Conservation (phyloP, 2,329 filamentous ascomycete species). For the Pseudogymnoascus sp. region DNA sequence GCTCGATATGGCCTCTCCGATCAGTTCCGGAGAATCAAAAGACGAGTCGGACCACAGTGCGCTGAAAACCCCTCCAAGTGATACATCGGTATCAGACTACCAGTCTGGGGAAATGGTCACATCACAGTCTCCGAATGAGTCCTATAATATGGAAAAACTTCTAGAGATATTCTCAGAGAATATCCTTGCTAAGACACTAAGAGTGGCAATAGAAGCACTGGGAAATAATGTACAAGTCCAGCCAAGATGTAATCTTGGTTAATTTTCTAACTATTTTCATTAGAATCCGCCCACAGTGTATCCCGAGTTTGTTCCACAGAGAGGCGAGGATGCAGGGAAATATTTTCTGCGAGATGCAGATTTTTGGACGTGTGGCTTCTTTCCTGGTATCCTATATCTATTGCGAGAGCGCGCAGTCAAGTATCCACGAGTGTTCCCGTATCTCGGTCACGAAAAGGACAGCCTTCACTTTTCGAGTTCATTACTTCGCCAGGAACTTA, state of each 20-base stretch:
- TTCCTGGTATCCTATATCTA: slow-evolving; percentile 33
- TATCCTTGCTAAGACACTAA: slow-evolving; percentile 20
- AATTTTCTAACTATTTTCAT: neutral
- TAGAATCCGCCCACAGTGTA: slow-evolving; percentile 20
- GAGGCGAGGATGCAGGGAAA: slow-evolving; percentile 15
- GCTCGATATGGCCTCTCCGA: neutral
- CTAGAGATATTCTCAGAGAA: slow-evolving; percentile 21
- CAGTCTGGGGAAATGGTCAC: neutral
- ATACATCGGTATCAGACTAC: neutral
- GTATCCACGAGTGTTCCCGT: slow-evolving; percentile 25
- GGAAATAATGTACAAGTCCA: slow-evolving; percentile 2
- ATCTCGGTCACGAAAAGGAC: neutral
- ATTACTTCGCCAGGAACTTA: slow-evolving; percentile 19
- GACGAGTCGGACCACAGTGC: neutral
- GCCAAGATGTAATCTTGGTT: neutral
- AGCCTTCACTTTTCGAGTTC: neutral
- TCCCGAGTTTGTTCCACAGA: slow-evolving; percentile 23
- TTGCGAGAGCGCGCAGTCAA: slow-evolving; percentile 30
- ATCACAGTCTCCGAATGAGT: neutral
- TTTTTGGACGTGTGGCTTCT: slow-evolving; percentile 37
- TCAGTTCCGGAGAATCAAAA: neutral
- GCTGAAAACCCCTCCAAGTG: neutral
- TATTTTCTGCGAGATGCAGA: slow-evolving; percentile 20
- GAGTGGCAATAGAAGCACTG: slow-evolving; percentile 18
- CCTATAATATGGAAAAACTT: neutral